phyloP scores from a whole-genome alignment of 108 stramenopile genomes.

The Poteriospumella lacustris region DNA sequence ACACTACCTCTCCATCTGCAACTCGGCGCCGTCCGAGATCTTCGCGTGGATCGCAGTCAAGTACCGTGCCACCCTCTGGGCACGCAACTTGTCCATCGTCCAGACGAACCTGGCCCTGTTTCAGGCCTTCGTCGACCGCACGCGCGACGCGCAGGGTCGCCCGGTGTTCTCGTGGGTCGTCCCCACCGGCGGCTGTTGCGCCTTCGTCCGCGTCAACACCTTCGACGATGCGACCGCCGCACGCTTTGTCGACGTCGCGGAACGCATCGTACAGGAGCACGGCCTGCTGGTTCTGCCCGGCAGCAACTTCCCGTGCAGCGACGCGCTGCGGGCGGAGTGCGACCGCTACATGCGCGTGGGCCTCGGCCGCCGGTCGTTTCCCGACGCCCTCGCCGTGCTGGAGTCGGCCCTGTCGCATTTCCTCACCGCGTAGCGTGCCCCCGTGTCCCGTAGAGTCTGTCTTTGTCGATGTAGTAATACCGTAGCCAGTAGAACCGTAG shows the following conservation, averaged over 20 bases:
- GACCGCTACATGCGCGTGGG: too few relatives aligned
- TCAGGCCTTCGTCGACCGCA: background rate
- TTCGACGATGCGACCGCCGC: background rate
- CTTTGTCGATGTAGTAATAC: too few relatives aligned
- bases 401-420: too few relatives aligned
- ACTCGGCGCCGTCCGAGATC: slow-evolving; percentile 31
- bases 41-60: slow-evolving; percentile 29
- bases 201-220: background rate
- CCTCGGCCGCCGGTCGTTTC: too few relatives aligned
- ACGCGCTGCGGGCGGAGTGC: too few relatives aligned
- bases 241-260: background rate
- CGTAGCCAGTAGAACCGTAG: too few relatives aligned
- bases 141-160: too few relatives aligned
- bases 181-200: background rate
- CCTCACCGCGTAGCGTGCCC: too few relatives aligned
- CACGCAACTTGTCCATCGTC: slow-evolving; percentile 2
- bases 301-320: background rate
- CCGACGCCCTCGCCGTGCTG: too few relatives aligned
- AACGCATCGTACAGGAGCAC: background rate
- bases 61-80: background rate
- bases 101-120: background rate
- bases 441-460: too few relatives aligned
- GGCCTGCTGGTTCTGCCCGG: background rate
- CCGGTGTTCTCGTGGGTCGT: background rate
- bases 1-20: slow-evolving; percentile 39